A percentile compares a stretch with the other conserved stretches of the same genome.
Conservation (phyloP, 148 eudicot genomes). For the Oxyria digyna region DNA sequence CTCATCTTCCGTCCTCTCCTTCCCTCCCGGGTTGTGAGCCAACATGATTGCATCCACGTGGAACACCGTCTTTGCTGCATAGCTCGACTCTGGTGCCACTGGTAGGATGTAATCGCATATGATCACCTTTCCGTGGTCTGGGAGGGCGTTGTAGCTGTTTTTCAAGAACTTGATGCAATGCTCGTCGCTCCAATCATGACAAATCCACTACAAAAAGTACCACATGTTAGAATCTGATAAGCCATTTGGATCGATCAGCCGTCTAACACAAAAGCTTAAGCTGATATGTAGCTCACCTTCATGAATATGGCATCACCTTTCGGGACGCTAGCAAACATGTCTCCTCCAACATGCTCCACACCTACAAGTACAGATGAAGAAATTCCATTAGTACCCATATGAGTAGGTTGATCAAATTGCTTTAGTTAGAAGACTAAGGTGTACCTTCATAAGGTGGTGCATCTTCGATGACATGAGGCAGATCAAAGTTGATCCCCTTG, state of each 20-base stretch:
- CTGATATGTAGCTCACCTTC: conserved; percentile 9
- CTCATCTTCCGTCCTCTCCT: conserved; percentile 13
- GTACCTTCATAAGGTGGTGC: conserved; percentile 14
- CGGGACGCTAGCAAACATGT: conserved; percentile 10
- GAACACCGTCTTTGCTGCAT: conserved; percentile 4
- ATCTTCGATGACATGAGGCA: conserved; percentile 16
- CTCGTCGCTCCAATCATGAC: conserved; percentile 10
- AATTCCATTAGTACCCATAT: too few species aligned
- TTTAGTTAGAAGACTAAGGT: too few species aligned
- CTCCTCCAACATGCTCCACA: conserved; percentile 14
- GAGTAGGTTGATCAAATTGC: too few species aligned
- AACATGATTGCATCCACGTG: conserved; percentile 7
- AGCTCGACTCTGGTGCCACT: not conserved
- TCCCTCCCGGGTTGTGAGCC: conserved; percentile 9
- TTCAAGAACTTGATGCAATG: conserved; percentile 11
- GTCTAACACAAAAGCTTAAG: too few species aligned
- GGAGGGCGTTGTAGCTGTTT: conserved; percentile 12
- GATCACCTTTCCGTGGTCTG: conserved; percentile 15
- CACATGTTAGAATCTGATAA: too few species aligned
- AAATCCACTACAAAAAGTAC: conserved; percentile 2
- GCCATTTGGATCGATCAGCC: too few species aligned
- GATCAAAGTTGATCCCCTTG: conserved; percentile 18
- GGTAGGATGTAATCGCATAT: conserved; percentile 10
- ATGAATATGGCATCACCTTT: conserved; percentile 14
- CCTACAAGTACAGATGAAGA: conserved; percentile 1